phyloP scores from a whole-genome alignment of 2,329 filamentous ascomycete genomes.

The Davidsoniella eucalypti region DNA sequence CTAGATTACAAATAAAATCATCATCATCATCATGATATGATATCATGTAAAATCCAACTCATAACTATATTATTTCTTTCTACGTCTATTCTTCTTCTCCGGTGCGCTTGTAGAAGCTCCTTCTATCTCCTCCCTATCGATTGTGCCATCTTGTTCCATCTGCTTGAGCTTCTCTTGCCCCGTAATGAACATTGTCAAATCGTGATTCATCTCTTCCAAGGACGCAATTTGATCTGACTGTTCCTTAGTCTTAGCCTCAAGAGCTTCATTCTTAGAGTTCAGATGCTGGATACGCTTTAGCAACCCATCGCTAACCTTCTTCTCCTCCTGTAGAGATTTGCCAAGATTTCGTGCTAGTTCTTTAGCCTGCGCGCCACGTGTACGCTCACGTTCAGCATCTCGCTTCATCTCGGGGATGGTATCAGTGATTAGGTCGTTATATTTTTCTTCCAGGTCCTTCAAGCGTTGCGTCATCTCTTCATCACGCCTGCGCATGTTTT shows the following conservation, averaged over 20 bases:
- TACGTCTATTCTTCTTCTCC: constrained; percentile 37
- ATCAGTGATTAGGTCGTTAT: neutral
- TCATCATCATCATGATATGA: neutral
- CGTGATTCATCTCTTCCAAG: constrained; percentile 70
- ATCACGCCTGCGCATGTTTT: constrained; percentile 21
- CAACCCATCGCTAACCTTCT: constrained; percentile 63
- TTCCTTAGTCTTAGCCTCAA: constrained; percentile 40
- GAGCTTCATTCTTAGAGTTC: constrained; percentile 40
- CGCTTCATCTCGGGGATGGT: constrained; percentile 14
- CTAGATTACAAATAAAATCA: too few species aligned
- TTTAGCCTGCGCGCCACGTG: constrained; percentile 54
- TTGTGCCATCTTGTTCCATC: constrained; percentile 41
- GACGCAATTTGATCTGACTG: constrained; percentile 51
- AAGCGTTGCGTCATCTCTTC: too few species aligned
- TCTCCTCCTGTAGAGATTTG: constrained; percentile 70
- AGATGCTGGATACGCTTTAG: constrained; percentile 68
- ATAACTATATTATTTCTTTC: constrained; percentile 22
- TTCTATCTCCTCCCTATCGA: constrained; percentile 54
- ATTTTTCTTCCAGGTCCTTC: constrained; percentile 12
- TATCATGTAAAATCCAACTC: neutral
- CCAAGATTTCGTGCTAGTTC: constrained; percentile 60
- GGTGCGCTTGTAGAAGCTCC: constrained; percentile 55
- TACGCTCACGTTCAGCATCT: constrained; percentile 40
- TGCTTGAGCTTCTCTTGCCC: constrained; percentile 65
- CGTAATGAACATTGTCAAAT: constrained; percentile 75